Base-by-base conservation (phyloP, 2,329 filamentous ascomycete genomes). In the Colletotrichum sp. region DNA sequence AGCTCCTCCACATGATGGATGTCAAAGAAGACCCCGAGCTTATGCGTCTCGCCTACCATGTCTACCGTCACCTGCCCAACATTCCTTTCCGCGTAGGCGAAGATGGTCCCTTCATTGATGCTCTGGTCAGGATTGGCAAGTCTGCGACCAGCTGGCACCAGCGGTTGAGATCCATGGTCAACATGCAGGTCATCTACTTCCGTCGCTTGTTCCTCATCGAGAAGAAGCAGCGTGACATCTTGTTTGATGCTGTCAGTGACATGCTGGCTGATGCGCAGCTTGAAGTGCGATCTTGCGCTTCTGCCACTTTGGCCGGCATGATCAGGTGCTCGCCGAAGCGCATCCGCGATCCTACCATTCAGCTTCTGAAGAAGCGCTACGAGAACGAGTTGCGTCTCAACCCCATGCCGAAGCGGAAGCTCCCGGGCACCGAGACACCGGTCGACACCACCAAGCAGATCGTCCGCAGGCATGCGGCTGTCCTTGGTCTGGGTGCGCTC, bases 181-280 rank as follows among this genome's bases (percentile, higher is more conserved):
- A 99, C 86, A 98, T 99, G 89, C 98, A 99, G 82, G 96, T 99
- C 78, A 94, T 99, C 80, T 99, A 98, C 88, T 99, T 99, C 92
- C 94, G 97, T 67, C 95, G 96, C 30, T 91, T 99, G 49, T 99
- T 99, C 89, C 88, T 99, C 32, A 95, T 98, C 79, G 91, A 92
- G 36, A 88, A 91, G 8, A 86, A 90, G 9, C 94, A 98, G 83
- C 94, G 97, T 70, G 91, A 95, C 80, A 90, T 92, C 39, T 91
- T 99, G 19, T 98, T 99, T 82, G 93, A 94, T 61, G 98, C 96
- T 71, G 96, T 99, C n/a, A 95, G 96, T 55, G 95, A 94, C 79
- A 99, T 99, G 98, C 90, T 99, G 8, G 92, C 95, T 77, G 97
- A 99, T 81, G 84, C 92, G 4, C 97, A 99, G 85, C 94, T 98